phyloP scores from a whole-genome alignment of 192 early-diverging fungal species.

The Coemansia sp. region DNA sequence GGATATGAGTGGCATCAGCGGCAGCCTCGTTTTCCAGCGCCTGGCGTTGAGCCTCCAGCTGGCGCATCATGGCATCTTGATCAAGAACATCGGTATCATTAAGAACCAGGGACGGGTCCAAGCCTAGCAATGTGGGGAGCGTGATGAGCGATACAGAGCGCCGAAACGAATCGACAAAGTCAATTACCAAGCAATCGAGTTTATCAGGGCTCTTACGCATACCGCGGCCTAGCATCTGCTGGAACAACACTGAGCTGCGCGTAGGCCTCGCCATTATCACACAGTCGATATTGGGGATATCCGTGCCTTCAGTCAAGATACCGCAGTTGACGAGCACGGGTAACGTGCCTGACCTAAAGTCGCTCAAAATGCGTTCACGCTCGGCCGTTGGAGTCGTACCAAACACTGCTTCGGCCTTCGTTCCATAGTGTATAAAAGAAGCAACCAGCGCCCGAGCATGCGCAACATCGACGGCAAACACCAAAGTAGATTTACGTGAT shows the following conservation, averaged over 20 bases:
- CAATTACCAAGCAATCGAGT: conserved; percentile 77
- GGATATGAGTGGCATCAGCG: not conserved
- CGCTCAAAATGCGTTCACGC: conserved; percentile 60
- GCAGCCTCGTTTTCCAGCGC: not conserved
- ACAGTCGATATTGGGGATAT: conserved; percentile 89
- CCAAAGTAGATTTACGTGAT: conserved; percentile 62
- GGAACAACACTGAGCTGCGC: conserved; percentile 78
- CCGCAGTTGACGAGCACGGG: conserved; percentile 91
- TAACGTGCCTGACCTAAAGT: conserved; percentile 63
- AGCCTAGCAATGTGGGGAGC: conserved; percentile 78
- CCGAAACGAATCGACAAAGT: conserved; percentile 79
- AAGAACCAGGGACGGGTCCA: conserved; percentile 62
- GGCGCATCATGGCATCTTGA: not conserved
- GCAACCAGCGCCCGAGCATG: conserved; percentile 67
- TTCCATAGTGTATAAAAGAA: conserved; percentile 56
- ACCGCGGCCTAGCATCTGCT: conserved; percentile 96
- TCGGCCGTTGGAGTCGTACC: conserved; percentile 59
- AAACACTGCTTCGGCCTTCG: conserved; percentile 55
- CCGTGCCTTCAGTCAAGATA: conserved; percentile 79
- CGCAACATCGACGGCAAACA: conserved; percentile 85
- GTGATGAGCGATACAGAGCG: conserved; percentile 59
- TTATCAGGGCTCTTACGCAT: conserved; percentile 71
- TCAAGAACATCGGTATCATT: conserved; percentile 48
- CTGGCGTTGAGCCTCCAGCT: not conserved
- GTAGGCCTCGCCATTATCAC: conserved; percentile 88